phyloP scores from a whole-genome alignment of 1,139 yeast genomes.

The Zhuliangozyma parablackwelliae region DNA sequence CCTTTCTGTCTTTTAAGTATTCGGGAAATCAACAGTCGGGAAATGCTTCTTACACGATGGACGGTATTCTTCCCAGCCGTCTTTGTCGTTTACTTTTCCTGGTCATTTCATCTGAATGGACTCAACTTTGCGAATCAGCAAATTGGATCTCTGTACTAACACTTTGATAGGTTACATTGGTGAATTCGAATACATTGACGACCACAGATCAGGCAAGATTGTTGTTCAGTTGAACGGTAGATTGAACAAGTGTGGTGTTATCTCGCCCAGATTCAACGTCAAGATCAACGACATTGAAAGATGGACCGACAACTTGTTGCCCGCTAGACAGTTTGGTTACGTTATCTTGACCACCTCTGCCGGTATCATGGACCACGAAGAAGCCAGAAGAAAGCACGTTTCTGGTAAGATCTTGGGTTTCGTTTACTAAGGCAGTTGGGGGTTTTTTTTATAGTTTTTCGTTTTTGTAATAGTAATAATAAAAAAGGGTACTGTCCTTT shows the following conservation, averaged over 20 bases:
- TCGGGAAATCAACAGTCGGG: constrained; percentile 74
- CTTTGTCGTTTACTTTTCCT: constrained; percentile 70
- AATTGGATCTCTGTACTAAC: constrained; percentile 5
- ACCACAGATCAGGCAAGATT: constrained; percentile 98
- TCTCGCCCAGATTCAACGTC: constrained; percentile 96
- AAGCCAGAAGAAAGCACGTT: constrained; percentile 99
- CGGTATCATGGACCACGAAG: constrained; percentile 99
- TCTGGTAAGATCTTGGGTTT: constrained; percentile 97
- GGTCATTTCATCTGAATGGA: constrained; percentile 37
- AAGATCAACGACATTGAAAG: constrained; percentile 90
- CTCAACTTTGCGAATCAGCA: too few relatives aligned
- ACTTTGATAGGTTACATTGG: constrained; percentile 71
- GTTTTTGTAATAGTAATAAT: constrained; percentile 2
- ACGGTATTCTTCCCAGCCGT: constrained; percentile 16
- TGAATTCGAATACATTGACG: constrained; percentile 97
- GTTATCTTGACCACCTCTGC: constrained; percentile 97
- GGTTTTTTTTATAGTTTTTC: neutral
- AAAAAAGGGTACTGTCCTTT: too few relatives aligned
- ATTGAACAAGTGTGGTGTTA: constrained; percentile 97
- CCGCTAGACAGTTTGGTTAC: constrained; percentile 98
- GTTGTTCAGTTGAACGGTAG: constrained; percentile 97
- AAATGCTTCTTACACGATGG: constrained; percentile 75
- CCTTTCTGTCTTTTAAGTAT: constrained; percentile 96
- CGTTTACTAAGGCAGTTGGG: constrained; percentile 58
- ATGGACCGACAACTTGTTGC: constrained; percentile 96